phyloP scores from a whole-genome alignment of 257 asterid species.

The Nicotiana benthamiana region DNA sequence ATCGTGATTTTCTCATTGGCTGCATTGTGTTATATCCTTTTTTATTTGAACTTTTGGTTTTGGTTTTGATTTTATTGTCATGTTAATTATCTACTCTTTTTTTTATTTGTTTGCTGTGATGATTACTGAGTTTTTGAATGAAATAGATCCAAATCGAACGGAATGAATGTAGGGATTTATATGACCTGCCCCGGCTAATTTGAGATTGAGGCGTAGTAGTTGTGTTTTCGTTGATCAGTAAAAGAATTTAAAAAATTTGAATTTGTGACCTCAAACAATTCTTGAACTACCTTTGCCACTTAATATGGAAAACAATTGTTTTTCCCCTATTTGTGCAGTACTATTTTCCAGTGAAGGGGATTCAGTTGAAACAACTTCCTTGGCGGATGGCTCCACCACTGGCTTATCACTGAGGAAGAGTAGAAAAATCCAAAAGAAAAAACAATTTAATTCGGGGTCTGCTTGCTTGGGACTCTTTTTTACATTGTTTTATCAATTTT shows the following conservation, averaged over 20 bases:
- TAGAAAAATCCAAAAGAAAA: not conserved
- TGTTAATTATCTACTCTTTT: not conserved
- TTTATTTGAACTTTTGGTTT: slow-evolving; percentile 31
- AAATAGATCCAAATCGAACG: not conserved
- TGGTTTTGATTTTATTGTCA: not conserved
- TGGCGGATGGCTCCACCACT: too few species aligned
- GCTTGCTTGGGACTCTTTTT: not conserved
- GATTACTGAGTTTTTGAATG: not conserved
- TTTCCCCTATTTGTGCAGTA: too few species aligned
- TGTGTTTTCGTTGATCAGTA: not conserved
- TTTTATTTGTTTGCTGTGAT: not conserved
- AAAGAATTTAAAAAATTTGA: too few species aligned
- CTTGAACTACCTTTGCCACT: too few species aligned
- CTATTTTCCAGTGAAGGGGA: too few species aligned
- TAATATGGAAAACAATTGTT: too few species aligned
- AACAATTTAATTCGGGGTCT: not conserved
- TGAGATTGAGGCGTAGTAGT: not conserved
- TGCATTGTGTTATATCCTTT: slow-evolving; percentile 94
- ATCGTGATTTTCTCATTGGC: slow-evolving; percentile 66
- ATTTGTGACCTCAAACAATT: too few species aligned
- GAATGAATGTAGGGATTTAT: not conserved
- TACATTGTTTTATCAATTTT: not conserved
- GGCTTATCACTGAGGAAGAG: not conserved
- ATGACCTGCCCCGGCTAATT: not conserved
- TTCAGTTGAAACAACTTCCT: too few species aligned